These are phyloP conservation scores for Drosera capensis DNA, from an alignment of 148 eudicot genomes.

Conservation along the genomic window DNA sequence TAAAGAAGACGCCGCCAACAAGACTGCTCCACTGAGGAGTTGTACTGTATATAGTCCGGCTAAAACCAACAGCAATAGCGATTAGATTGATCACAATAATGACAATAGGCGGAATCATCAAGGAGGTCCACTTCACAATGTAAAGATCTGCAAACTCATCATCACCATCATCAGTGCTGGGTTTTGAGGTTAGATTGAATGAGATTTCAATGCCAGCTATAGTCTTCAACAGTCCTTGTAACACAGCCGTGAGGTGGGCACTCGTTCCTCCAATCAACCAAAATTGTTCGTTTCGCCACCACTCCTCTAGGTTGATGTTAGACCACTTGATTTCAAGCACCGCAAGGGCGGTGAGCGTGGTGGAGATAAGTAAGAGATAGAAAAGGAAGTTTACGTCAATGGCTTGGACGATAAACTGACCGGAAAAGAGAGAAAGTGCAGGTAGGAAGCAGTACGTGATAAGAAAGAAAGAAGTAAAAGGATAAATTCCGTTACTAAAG, in stretches of 20 bases:
- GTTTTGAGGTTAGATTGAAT: conserved; percentile 68
- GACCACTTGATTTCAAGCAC: conserved; percentile 87
- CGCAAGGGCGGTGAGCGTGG: conserved; percentile 58
- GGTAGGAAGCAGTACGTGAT: conserved; percentile 87
- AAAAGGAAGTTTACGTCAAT: conserved; percentile 67
- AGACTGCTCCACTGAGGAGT: conserved; percentile 88
- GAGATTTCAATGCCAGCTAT: conserved; percentile 87
- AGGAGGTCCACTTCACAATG: conserved; percentile 70
- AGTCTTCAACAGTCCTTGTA: conserved; percentile 75
- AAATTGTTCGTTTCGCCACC: conserved; percentile 96
- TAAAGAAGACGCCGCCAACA: conserved; percentile 84
- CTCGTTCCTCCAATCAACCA: conserved; percentile 96
- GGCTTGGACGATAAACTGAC: conserved; percentile 48
- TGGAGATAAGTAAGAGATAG: conserved; percentile 51
- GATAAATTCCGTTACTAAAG: conserved; percentile 72
- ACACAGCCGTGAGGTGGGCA: conserved; percentile 85
- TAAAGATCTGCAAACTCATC: conserved; percentile 87
- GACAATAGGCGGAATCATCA: conserved; percentile 79
- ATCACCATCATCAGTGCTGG: conserved; percentile 57
- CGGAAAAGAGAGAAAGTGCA: conserved; percentile 85
- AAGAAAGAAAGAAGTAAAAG: conserved; percentile 75
- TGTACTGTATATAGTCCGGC: conserved; percentile 68
- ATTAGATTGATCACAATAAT: conserved; percentile 74
- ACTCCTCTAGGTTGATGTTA: conserved; percentile 63
- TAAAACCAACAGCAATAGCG: conserved; percentile 75